Conservation (phyloP, 116 monocot genomes). For the Zostera marina region DNA sequence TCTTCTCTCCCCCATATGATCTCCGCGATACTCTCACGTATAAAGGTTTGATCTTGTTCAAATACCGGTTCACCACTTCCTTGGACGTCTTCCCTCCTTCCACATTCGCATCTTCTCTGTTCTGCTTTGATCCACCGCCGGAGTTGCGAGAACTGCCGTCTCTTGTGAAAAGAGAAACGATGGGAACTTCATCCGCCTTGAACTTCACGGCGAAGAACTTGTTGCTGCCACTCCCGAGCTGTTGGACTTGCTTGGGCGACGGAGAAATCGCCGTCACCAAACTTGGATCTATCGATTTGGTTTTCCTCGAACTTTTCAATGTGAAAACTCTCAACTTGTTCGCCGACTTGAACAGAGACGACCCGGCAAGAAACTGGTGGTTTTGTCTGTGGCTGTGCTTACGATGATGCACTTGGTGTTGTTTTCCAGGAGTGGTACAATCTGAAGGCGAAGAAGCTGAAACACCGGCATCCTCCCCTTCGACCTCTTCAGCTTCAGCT, state of each 20-base stretch:
- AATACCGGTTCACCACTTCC: conserved; percentile 42
- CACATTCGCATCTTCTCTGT: conserved; percentile 2
- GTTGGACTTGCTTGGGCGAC: conserved; percentile 1
- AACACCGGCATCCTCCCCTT: conserved; percentile 9
- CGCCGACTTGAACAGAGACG: conserved; percentile 22
- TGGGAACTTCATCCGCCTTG: conserved; percentile 38
- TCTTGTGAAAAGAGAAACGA: conserved; percentile 37
- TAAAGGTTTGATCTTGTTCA: conserved; percentile 83
- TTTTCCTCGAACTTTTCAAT: conserved; percentile 24
- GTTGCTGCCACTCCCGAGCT: not conserved
- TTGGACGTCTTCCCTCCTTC: conserved; percentile 27
- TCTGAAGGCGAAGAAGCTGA: conserved; percentile 19
- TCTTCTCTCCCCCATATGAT: conserved; percentile 19
- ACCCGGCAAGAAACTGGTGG: conserved; percentile 15
- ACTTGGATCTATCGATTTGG: conserved; percentile 4
- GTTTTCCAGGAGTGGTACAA: not conserved
- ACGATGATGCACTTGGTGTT: conserved; percentile 5
- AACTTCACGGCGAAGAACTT: conserved; percentile 33
- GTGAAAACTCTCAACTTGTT: conserved; percentile 43
- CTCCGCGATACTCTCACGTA: conserved; percentile 46
- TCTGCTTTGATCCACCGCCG: conserved; percentile 6
- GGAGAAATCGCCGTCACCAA: not conserved
- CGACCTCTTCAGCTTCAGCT: conserved; percentile 1
- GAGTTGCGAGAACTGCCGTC: conserved; percentile 29
- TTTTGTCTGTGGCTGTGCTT: conserved; percentile 10